Evolutionary conservation across 371 early-diverging fungal genomes (phyloP).

Genomic region (Haplosporangium sp.): DNA sequence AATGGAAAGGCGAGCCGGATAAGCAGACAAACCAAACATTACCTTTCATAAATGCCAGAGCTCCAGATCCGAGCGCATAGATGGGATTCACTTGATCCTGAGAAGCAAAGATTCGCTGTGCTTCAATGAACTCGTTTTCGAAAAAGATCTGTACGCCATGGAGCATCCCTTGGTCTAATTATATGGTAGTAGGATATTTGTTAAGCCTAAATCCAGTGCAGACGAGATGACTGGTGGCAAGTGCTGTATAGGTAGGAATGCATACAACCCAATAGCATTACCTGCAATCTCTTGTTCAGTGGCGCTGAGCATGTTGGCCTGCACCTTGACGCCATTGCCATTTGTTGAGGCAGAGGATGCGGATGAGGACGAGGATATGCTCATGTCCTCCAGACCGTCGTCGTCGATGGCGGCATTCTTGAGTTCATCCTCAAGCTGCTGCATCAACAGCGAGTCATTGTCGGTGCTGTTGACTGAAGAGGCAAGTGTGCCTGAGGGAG

Average conservation of each 20-base stretch:
- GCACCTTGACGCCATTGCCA: slow-evolving; percentile 18
- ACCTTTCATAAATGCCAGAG: slow-evolving; percentile 54
- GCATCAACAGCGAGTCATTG: slow-evolving; percentile 29
- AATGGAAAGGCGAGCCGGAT: neutral
- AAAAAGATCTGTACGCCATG: slow-evolving; percentile 63
- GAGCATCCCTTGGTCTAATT: slow-evolving; percentile 63
- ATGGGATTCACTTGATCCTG: slow-evolving; percentile 50
- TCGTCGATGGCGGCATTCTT: slow-evolving; percentile 26
- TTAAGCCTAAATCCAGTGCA: too few species aligned
- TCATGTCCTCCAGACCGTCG: slow-evolving; percentile 18
- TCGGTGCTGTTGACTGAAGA: slow-evolving; percentile 3
- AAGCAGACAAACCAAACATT: slow-evolving; percentile 8
- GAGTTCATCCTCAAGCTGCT: slow-evolving; percentile 38
- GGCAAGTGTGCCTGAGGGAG: neutral
- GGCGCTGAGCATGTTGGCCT: slow-evolving; percentile 60
- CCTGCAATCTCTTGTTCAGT: slow-evolving; percentile 64
- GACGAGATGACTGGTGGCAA: neutral
- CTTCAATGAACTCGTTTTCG: slow-evolving; percentile 66
- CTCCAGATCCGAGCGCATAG: slow-evolving; percentile 51
- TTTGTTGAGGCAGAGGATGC: slow-evolving; percentile 12
- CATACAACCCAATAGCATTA: slow-evolving; percentile 20
- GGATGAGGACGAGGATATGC: slow-evolving; percentile 14
- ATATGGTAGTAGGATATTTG: too few species aligned
- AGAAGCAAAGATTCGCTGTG: slow-evolving; percentile 51
- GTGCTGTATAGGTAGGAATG: neutral